A percentile compares a stretch with the other conserved stretches of the same genome.
Evolutionary conservation across 176 grass and related monocot genomes (phyloP).

Genomic region (Carex scoparia): DNA sequence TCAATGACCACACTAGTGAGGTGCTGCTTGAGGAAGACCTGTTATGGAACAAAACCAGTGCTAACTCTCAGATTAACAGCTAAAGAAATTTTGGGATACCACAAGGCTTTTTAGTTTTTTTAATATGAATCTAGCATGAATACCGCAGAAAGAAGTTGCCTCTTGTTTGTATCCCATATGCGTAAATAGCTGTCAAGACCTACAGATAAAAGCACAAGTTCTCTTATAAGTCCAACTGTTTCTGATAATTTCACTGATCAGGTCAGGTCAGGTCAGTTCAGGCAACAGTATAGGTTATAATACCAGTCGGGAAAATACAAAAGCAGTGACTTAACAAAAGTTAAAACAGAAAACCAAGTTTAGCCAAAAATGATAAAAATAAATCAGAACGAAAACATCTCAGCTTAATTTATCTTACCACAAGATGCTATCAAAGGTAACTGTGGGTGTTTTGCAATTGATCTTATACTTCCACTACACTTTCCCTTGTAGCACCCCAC

Average conservation of each 20-base stretch:
- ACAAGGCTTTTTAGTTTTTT: background rate
- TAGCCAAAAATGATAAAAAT: background rate
- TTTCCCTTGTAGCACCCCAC: conserved; percentile 84
- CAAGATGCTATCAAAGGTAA: conserved; percentile 86
- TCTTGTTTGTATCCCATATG: conserved; percentile 86
- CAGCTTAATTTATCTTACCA: conserved; percentile 41
- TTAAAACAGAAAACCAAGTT: background rate
- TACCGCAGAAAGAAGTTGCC: conserved; percentile 75
- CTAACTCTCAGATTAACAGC: background rate
- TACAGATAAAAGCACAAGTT: conserved; percentile 29
- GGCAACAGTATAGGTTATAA: background rate
- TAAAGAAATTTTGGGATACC: background rate
- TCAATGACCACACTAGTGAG: conserved; percentile 73
- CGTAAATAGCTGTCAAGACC: conserved; percentile 79
- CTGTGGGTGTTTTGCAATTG: conserved; percentile 71
- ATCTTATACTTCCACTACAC: conserved; percentile 98
- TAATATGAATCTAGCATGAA: conserved; percentile 12
- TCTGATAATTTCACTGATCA: background rate
- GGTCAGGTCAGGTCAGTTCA: background rate
- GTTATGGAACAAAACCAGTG: conserved; percentile 21
- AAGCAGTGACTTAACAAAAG: background rate
- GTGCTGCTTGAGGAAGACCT: conserved; percentile 97
- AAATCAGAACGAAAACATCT: background rate
- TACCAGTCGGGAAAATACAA: conserved; percentile 4
- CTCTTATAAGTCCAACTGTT: background rate